phyloP scores from a whole-genome alignment of 2,329 filamentous ascomycete genomes.

The Aspergillus cejpii region DNA sequence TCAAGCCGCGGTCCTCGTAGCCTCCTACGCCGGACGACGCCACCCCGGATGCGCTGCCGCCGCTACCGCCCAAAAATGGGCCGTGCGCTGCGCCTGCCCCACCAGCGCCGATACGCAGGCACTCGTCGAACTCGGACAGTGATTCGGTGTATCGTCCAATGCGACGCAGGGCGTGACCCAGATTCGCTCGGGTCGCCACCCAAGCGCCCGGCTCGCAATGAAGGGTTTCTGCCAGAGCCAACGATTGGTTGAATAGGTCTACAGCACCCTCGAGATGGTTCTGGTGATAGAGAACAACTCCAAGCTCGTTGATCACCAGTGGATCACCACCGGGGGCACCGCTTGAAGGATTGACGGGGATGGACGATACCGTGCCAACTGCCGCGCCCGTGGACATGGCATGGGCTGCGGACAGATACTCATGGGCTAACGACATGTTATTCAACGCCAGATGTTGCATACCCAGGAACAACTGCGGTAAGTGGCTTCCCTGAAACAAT shows the following conservation, averaged over 20 bases:
- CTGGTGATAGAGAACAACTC: conserved; percentile 92
- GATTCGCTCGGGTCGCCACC: conserved; percentile 76
- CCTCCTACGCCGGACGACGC: conserved; percentile 40
- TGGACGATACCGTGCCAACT: conserved; percentile 23
- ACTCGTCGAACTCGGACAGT: conserved; percentile 76
- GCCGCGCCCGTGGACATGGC: conserved; percentile 45
- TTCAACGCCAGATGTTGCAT: conserved; percentile 98
- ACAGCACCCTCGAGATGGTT: conserved; percentile 69
- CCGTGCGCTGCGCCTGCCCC: conserved; percentile 73
- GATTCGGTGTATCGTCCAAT: conserved; percentile 63
- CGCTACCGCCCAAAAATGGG: conserved; percentile 48
- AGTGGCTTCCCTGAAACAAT: conserved; percentile 91
- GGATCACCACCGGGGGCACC: conserved; percentile 55
- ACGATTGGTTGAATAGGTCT: conserved; percentile 67
- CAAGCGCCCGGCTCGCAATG: conserved; percentile 75
- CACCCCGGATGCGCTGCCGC: conserved; percentile 30
- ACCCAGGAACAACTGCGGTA: conserved; percentile 90
- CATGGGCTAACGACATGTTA: conserved; percentile 87
- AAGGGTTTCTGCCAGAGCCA: conserved; percentile 71
- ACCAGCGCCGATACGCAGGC: conserved; percentile 67
- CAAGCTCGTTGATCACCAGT: conserved; percentile 88
- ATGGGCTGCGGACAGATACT: conserved; percentile 89
- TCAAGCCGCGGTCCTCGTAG: conserved; percentile 43
- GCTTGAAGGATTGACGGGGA: conserved; percentile 21
- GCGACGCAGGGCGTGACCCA: conserved; percentile 80